A percentile compares a stretch with the other conserved stretches of the same genome.
These are phyloP conservation scores for Cyclotella kingstonii DNA, from an alignment of 108 stramenopile species.

Conservation along the genomic window DNA sequence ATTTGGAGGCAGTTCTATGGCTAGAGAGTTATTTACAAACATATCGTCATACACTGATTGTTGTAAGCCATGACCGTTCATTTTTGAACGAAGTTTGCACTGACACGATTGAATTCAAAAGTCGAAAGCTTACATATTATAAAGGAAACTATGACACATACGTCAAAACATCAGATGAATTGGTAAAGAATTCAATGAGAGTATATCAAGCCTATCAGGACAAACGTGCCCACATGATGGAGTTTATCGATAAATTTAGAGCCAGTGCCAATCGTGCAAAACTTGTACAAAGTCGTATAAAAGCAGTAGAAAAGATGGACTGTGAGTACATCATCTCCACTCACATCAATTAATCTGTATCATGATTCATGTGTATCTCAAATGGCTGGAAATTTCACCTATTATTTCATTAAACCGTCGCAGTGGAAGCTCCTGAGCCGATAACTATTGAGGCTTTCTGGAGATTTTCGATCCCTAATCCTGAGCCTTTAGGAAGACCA, in stretches of 20 bases:
- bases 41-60: conserved; percentile 88
- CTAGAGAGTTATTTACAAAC: conserved; percentile 83
- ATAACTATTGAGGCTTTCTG: conserved; percentile 73
- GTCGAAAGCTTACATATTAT: conserved; percentile 87
- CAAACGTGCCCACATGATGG: conserved; percentile 97
- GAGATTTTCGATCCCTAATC: conserved; percentile 89
- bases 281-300: conserved; percentile 97
- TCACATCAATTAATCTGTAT: no score
- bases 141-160: conserved; percentile 96
- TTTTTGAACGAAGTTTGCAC: conserved; percentile 95
- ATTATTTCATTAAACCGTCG: background rate
- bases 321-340: background rate
- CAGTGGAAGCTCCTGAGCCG: conserved; percentile 79
- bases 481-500: conserved; percentile 88
- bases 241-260: conserved; percentile 96
- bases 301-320: conserved; percentile 95
- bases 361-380: no score
- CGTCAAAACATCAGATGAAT: conserved; percentile 83
- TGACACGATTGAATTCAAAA: conserved; percentile 87
- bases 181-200: conserved; percentile 78
- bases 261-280: conserved; percentile 95
- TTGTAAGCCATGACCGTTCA: conserved; percentile 94
- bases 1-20: conserved; percentile 96
- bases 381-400: background rate
- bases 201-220: conserved; percentile 92